phyloP scores from a whole-genome alignment of 2,329 filamentous ascomycete species.

The Tolypocladium pustulatum region DNA sequence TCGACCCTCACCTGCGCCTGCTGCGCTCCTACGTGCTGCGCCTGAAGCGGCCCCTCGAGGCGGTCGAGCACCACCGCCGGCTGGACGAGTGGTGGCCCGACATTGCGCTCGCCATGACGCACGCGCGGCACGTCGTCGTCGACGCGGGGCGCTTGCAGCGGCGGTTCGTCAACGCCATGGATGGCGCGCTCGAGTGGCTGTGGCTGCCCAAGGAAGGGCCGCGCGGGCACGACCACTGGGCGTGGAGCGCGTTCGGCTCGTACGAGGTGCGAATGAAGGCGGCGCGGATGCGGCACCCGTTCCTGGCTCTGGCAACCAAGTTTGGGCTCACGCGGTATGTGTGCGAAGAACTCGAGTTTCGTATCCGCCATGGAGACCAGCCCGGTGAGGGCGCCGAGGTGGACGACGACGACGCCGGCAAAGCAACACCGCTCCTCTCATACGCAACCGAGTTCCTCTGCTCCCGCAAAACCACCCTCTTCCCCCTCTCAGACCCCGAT shows the following conservation, averaged over 20 bases:
- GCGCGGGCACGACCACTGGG: slow-evolving; percentile 21
- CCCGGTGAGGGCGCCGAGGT: not conserved
- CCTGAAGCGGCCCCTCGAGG: slow-evolving; percentile 20
- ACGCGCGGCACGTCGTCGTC: slow-evolving; percentile 16
- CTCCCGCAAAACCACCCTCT: slow-evolving; percentile 22
- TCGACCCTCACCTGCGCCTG: slow-evolving; percentile 16
- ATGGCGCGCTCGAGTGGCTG: slow-evolving; percentile 18
- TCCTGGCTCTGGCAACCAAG: slow-evolving; percentile 19
- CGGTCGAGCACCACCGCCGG: slow-evolving; percentile 23
- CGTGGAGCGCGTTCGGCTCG: slow-evolving; percentile 17
- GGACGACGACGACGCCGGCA: not conserved
- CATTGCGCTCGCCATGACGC: slow-evolving; percentile 24
- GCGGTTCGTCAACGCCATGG: slow-evolving; percentile 15
- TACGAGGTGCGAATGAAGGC: slow-evolving; percentile 20
- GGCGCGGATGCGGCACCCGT: slow-evolving; percentile 16
- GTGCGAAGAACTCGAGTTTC: slow-evolving; percentile 8
- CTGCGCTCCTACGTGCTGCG: slow-evolving; percentile 22
- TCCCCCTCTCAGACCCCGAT: slow-evolving; percentile 17
- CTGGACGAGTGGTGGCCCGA: slow-evolving; percentile 28
- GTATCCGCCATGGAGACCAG: not conserved
- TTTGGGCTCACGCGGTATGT: slow-evolving; percentile 21
- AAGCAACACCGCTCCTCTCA: slow-evolving; percentile 17
- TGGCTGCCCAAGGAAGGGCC: slow-evolving; percentile 14
- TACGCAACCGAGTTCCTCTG: slow-evolving; percentile 23
- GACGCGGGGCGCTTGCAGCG: slow-evolving; percentile 9